Evolutionary conservation across 306 rosid species (phyloP), one percentile per base, ranked within the genome.

Genomic region (Pachyrhizus erosus): DNA sequence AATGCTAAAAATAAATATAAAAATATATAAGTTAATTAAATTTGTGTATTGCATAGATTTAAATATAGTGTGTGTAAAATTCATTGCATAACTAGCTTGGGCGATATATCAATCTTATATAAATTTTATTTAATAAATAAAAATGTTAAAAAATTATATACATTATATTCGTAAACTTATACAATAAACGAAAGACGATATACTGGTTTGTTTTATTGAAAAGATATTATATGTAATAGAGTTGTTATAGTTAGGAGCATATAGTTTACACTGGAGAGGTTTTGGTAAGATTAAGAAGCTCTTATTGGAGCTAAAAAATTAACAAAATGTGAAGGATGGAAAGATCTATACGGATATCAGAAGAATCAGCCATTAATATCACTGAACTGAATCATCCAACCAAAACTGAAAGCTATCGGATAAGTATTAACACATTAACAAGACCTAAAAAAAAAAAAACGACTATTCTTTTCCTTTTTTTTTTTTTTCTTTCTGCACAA

Each of bases 401-500:
- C 7, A 70, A 70, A 43, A 45, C 58, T 14, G 14, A 70, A 68
- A 70, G 21, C 20, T 70, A 21, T 42, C 13, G 39, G 75, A 70
- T 70, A 70, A 70, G 58, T 42, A 70, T 24, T 24, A 13, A 17
- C 75, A 45, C 75, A 70, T 15, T 23, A 70, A 20, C 58, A 26
- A 43, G 2, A 61, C 71, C 80, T 40, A n/a, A n/a, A 57, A 17
- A 65, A 27, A 24, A 40, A 11, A 75, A 20, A 9, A 1, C 54
- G 7, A 68, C 15, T 52, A 40, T 9, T 67, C 4, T 23, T 26
- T 58, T 5, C 1, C 1, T 80, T 15, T 17, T 15, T 37, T 21
- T 3, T 55, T 0, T 33, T 31, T 70, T 34, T 69, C 8, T 42
- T 69, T n/a, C 46, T 79, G 66, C 77, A 84, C 84, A 67, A 31